These are phyloP conservation scores for Geranium incanum DNA, from an alignment of 441 rosid genomes.

Conservation along the genomic window DNA sequence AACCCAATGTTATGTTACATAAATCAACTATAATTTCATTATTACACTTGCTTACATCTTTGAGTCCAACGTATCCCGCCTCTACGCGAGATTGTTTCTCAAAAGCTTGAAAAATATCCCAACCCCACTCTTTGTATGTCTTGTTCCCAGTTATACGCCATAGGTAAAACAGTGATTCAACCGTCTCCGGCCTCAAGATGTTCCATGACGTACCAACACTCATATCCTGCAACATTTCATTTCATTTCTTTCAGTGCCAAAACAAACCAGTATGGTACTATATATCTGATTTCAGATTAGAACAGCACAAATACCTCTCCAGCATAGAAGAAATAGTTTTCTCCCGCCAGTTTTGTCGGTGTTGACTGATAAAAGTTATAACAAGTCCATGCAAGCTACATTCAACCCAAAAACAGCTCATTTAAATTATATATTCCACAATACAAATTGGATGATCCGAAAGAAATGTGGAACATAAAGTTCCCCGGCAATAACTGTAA, in stretches of 20 bases:
- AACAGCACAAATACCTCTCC: background rate
- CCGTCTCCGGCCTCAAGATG: constrained; percentile 3
- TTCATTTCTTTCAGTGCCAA: background rate
- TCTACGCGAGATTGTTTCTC: background rate
- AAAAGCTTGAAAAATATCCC: constrained; percentile 6
- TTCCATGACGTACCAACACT: constrained; percentile 1
- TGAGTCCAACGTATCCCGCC: constrained; percentile 6
- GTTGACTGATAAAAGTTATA: constrained; percentile 6
- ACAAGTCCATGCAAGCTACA: constrained; percentile 5
- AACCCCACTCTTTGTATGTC: constrained; percentile 3
- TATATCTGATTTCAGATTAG: background rate
- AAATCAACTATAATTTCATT: too few relatives aligned
- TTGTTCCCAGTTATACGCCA: constrained; percentile 1
- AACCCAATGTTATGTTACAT: too few relatives aligned
- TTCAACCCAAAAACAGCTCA: background rate
- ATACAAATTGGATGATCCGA: too few relatives aligned
- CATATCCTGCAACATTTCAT: background rate
- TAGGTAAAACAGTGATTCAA: constrained; percentile 4
- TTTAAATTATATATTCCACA: background rate
- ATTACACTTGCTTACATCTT: background rate
- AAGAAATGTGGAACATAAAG: background rate
- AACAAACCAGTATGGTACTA: too few relatives aligned
- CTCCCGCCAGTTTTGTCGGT: constrained; percentile 1
- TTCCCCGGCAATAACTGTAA: background rate
- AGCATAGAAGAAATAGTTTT: background rate